phyloP scores from a whole-genome alignment of 1,139 yeast genomes.

The Kodamaea alishanica region DNA sequence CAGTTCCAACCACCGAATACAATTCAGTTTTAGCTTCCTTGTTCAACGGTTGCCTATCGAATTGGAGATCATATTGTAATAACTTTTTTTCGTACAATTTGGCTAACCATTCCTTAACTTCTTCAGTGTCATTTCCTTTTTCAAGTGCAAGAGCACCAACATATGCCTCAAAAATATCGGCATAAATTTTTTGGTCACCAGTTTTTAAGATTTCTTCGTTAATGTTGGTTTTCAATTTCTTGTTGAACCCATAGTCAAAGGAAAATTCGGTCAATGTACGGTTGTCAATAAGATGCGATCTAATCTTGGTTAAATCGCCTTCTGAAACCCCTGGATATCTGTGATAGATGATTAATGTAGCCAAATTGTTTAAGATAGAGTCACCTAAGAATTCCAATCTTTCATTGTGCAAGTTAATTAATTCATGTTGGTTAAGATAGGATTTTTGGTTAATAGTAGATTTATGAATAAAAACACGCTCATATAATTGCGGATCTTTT shows the following conservation, averaged over 20 bases:
- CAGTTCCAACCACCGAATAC: conserved; percentile 77
- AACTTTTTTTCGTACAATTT: conserved; percentile 42
- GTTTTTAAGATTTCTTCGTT: conserved; percentile 44
- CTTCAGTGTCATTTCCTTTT: conserved; percentile 40
- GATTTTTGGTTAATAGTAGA: conserved; percentile 63
- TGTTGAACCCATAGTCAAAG: conserved; percentile 63
- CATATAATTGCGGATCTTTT: conserved; percentile 51
- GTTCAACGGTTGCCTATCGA: conserved; percentile 32
- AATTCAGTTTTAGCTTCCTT: conserved; percentile 72
- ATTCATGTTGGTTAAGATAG: conserved; percentile 54
- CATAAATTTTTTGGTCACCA: conserved; percentile 59
- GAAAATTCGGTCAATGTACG: conserved; percentile 71
- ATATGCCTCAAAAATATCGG: conserved; percentile 88
- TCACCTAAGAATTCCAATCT: conserved; percentile 93
- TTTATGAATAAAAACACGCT: conserved; percentile 78
- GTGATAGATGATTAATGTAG: conserved; percentile 64
- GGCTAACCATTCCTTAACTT: conserved; percentile 59
- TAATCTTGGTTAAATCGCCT: conserved; percentile 72
- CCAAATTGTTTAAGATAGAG: conserved; percentile 70
- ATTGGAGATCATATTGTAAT: conserved; percentile 24
- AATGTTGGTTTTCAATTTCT: conserved; percentile 49
- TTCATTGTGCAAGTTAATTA: conserved; percentile 72
- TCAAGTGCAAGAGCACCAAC: conserved; percentile 79
- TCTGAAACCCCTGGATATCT: conserved; percentile 71
- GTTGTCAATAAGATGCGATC: conserved; percentile 74